These are phyloP conservation scores for maize (Zea mays) DNA, from an alignment of 176 grass and related monocot species.

Conservation along the genomic window Zm-B73-REFERENCE-NAM-5.0 NC_050102.1:154685501-154686000, in stretches of 20 bases:
- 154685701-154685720: background rate
- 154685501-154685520: too few species aligned
- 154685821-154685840: background rate
- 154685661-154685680: background rate
- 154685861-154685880: background rate
- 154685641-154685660: background rate
- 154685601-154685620: background rate
- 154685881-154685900: background rate
- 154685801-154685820: background rate
- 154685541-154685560: too few species aligned
- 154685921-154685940: conserved; percentile 2
- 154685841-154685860: background rate
- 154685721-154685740: background rate
- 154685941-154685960: background rate
- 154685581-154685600: background rate
- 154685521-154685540: too few species aligned
- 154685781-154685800: background rate
- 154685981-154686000: background rate
- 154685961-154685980: background rate
- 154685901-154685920: background rate
- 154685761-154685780: background rate
- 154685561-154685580: background rate
- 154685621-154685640: background rate
- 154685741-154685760: background rate
- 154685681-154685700: background rate